A percentile compares a stretch with the other conserved stretches of the same genome.
phyloP scores from a whole-genome alignment of 1,284 basidiomycete species.

The Trichosporon ovoides region DNA sequence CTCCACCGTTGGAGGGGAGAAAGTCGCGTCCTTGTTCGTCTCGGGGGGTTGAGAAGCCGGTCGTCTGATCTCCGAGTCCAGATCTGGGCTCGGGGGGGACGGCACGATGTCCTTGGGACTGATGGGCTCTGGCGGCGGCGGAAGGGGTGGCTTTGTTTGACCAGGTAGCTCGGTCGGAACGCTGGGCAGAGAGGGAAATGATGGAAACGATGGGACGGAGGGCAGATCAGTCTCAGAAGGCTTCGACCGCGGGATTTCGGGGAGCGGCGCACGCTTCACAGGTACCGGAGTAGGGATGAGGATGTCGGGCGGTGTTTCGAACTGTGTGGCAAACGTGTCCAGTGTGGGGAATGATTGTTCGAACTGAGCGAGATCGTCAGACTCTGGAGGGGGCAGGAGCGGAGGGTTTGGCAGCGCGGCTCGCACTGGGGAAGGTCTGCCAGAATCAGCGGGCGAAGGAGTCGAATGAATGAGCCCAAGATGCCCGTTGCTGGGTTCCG shows the following conservation, averaged over 20 bases:
- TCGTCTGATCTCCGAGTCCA: conserved; percentile 2
- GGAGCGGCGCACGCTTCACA: neutral
- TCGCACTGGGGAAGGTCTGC: neutral
- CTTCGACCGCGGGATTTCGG: neutral
- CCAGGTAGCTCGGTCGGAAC: conserved; percentile 16
- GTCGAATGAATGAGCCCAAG: neutral
- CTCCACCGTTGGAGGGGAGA: neutral
- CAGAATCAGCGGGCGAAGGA: neutral
- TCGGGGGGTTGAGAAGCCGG: neutral
- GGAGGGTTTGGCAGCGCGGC: neutral
- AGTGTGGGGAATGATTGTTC: conserved; percentile 44
- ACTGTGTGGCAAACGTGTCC: conserved; percentile 43
- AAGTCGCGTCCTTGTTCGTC: neutral
- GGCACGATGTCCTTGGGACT: neutral
- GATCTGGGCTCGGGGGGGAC: conserved; percentile 25
- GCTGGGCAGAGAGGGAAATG: conserved; percentile 15
- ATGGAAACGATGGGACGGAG: neutral
- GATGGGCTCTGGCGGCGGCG: conserved; percentile 10
- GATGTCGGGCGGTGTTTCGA: conserved; percentile 9
- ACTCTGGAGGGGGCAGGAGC: neutral
- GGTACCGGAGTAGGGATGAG: neutral
- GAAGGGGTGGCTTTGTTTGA: conserved; percentile 4
- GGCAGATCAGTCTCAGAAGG: neutral
- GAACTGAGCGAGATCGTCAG: conserved; percentile 25
- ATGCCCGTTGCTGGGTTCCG: neutral